Evolutionary conservation across 176 grass and related monocot genomes (phyloP).

Genomic region (Carex cristatella): DNA sequence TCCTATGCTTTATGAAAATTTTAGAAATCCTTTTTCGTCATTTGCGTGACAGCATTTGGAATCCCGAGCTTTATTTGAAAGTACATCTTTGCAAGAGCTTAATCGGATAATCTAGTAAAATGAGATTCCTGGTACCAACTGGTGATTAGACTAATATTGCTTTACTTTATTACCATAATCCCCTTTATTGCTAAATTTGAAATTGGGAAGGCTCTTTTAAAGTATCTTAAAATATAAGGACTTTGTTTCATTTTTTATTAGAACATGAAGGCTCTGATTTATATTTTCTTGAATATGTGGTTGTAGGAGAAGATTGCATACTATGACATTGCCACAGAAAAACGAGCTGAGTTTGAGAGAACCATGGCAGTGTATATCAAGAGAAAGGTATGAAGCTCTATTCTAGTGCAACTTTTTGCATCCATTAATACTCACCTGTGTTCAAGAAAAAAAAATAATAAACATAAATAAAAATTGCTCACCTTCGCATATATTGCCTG

Average conservation of each 20-base stretch:
- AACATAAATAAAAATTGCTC: too few relatives aligned
- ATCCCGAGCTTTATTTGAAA: neutral
- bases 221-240: neutral
- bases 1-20: neutral
- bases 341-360: conserved; percentile 80
- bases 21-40: neutral
- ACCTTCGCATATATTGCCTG: neutral
- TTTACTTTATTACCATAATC: neutral
- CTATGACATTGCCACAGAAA: conserved; percentile 83
- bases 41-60: neutral
- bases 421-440: neutral
- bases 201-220: neutral
- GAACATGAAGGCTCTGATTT: neutral
- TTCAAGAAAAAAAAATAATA: too few relatives aligned
- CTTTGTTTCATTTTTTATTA: neutral
- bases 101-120: neutral
- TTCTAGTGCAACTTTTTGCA: neutral
- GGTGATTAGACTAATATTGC: neutral
- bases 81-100: neutral
- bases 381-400: conserved; percentile 45
- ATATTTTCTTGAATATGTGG: conserved; percentile 6
- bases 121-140: neutral
- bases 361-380: conserved; percentile 67
- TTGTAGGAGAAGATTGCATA: conserved; percentile 79
- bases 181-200: neutral